Base-by-base conservation (phyloP, 2,329 filamentous ascomycete species). In the Cercospora sesami region DNA sequence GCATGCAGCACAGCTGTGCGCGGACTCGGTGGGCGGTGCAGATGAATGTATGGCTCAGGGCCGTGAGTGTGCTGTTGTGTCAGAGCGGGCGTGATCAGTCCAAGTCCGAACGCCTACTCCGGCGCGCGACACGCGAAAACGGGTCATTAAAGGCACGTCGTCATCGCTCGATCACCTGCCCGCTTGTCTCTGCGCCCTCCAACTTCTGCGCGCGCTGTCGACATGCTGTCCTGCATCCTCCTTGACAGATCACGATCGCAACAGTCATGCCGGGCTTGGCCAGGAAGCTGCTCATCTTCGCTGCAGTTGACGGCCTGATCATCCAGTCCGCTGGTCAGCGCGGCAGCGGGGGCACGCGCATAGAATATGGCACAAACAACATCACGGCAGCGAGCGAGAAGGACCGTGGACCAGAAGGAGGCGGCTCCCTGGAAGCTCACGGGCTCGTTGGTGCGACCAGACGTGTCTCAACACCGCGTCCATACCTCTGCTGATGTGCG, bases 231-330 rank as follows among this genome's bases (percentile, higher is more conserved):
- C 45, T 14, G 10, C 10, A 51, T 5, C 7, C 10, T 12, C 4
- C 21, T 26, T 26, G 4, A 26, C 21, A 21, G 18, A 14, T 12
- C 45, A 21, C 18, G 18, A 51, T 51, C 45, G 10, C 53, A 58
- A 14, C 21, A 59, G 42, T 51, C 28, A 95, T 96, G 93, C 90
- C 92, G 65, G 86, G 86, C 72, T 83, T 96, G 69, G 89, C 91
- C 68, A 90, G 91, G 78, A 96, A 95, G 81, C 82, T 96, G 65
- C 78, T 93, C 72, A 88, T 97, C 73, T 77, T 73, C 79, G 92
- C 93, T 65, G 89, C 92, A 28, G 87, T 90, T 64, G 93, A 97
- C 76, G 93, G 93, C 66, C 85, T 97, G 63, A 83, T 96, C 71
- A 85, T 97, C 55, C 92, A 95, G 75, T 90, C 91, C 28, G 82